Percentiles rank a stretch among this genome's conserved stretches.
Evolutionary conservation across 1,139 yeast genomes (phyloP).

Genomic region (Sugiyamaella castrensis): DNA sequence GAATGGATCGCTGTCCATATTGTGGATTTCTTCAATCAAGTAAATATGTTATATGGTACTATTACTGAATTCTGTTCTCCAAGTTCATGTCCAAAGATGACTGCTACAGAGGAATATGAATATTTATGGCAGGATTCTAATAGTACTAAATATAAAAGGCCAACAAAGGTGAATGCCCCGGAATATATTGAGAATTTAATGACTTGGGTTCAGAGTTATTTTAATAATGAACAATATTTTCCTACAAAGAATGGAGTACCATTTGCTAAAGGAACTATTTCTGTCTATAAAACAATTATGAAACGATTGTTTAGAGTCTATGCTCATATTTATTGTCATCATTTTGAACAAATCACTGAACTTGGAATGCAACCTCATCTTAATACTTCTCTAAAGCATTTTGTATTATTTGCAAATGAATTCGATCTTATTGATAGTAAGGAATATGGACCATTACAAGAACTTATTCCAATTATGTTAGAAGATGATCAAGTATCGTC

Average conservation of each 20-base stretch:
- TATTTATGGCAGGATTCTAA: constrained; percentile 84
- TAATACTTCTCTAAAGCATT: constrained; percentile 92
- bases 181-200: constrained; percentile 89
- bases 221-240: constrained; percentile 85
- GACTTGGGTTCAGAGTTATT: constrained; percentile 89
- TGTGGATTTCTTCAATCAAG: constrained; percentile 78
- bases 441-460: constrained; percentile 91
- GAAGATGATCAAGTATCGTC: constrained; percentile 26
- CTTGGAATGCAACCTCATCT: constrained; percentile 88
- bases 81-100: constrained; percentile 88
- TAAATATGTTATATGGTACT: constrained; percentile 94
- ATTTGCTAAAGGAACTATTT: constrained; percentile 50
- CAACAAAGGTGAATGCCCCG: constrained; percentile 85
- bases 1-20: constrained; percentile 96
- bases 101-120: constrained; percentile 94
- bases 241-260: constrained; percentile 90
- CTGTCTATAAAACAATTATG: constrained; percentile 78
- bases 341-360: constrained; percentile 90
- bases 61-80: constrained; percentile 97
- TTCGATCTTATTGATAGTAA: constrained; percentile 70
- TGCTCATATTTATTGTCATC: constrained; percentile 97
- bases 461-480: constrained; percentile 72
- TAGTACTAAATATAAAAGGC: constrained; percentile 49
- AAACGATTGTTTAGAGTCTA: constrained; percentile 92
- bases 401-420: constrained; percentile 81